Evolutionary conservation across 1,284 basidiomycete genomes (phyloP).

Genomic region (Moesziomyces sp.): DNA sequence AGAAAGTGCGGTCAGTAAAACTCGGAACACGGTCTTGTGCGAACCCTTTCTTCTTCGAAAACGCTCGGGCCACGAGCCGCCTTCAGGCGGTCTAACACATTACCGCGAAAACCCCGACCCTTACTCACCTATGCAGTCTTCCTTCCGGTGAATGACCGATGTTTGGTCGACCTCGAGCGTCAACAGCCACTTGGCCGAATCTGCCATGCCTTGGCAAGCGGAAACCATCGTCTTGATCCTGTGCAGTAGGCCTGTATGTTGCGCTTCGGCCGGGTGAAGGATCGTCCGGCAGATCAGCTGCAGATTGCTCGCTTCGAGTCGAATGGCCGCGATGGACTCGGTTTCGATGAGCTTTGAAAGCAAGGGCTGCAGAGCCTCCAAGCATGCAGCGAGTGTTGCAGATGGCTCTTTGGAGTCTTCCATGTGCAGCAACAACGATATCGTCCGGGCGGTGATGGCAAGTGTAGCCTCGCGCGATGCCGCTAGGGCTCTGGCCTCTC

Average conservation of each 20-base stretch:
- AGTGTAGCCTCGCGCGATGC: slow-evolving; percentile 10
- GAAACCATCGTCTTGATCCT: slow-evolving; percentile 5
- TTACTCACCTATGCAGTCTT: neutral
- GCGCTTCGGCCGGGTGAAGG: neutral
- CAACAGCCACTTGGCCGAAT: slow-evolving; percentile 10
- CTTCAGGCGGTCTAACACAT: neutral
- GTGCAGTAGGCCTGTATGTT: neutral
- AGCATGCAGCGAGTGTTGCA: neutral
- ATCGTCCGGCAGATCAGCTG: slow-evolving; percentile 23
- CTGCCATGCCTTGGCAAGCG: slow-evolving; percentile 4
- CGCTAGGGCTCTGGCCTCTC: neutral
- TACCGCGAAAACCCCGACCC: neutral
- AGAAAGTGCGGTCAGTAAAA: slow-evolving; percentile 1
- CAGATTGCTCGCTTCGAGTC: slow-evolving; percentile 20
- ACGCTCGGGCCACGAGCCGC: neutral
- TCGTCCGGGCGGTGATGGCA: slow-evolving; percentile 8
- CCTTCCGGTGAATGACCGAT: neutral
- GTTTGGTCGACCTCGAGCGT: slow-evolving; percentile 9
- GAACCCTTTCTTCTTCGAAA: neutral
- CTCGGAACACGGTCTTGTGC: too few relatives aligned
- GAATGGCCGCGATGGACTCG: slow-evolving; percentile 12
- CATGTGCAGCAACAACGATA: slow-evolving; percentile 11
- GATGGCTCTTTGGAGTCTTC: neutral
- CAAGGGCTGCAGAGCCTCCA: slow-evolving; percentile 4
- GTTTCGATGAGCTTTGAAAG: slow-evolving; percentile 17